Conservation (phyloP, 805 yeast genomes). For the Metschnikowia kunwiensis region DNA sequence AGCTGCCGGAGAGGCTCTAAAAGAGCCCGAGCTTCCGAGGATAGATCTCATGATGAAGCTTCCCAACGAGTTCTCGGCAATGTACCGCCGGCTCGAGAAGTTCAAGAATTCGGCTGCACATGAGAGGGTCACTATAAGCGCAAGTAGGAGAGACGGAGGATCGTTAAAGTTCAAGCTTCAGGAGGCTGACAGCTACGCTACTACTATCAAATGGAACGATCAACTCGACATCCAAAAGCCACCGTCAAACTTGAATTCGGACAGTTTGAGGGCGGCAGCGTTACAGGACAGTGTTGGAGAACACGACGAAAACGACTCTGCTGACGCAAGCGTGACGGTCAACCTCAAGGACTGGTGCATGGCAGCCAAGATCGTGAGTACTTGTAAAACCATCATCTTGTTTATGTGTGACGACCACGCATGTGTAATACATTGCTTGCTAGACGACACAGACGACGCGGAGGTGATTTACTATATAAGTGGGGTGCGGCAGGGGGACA, state of each 20-base stretch:
- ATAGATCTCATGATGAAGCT: constrained; percentile 56
- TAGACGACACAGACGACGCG: constrained; percentile 62
- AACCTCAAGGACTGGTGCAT: constrained; percentile 65
- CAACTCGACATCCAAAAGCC: constrained; percentile 44
- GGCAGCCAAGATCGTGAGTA: constrained; percentile 57
- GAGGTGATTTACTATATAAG: constrained; percentile 62
- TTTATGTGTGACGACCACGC: constrained; percentile 56
- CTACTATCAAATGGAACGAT: constrained; percentile 60
- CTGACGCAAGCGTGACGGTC: constrained; percentile 48
- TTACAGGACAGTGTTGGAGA: constrained; percentile 9
- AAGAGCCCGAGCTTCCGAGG: constrained; percentile 59
- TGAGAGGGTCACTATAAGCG: constrained; percentile 49
- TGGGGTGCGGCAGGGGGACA: constrained; percentile 21
- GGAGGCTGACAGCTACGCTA: constrained; percentile 51
- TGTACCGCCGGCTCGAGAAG: constrained; percentile 63
- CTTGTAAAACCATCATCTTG: constrained; percentile 59
- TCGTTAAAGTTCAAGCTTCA: constrained; percentile 49
- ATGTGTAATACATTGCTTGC: constrained; percentile 61
- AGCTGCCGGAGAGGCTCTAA: constrained; percentile 46
- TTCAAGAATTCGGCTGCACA: constrained; percentile 43
- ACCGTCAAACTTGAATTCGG: constrained; percentile 20
- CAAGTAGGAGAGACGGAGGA: constrained; percentile 45
- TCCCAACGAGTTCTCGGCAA: constrained; percentile 46
- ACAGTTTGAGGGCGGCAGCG: constrained; percentile 21
- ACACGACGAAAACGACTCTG: constrained; percentile 19